Evolutionary conservation across 2,329 filamentous ascomycete genomes (phyloP), one percentile per base, ranked within the genome.

Genomic region (Beauveria scarabaeidicola): DNA sequence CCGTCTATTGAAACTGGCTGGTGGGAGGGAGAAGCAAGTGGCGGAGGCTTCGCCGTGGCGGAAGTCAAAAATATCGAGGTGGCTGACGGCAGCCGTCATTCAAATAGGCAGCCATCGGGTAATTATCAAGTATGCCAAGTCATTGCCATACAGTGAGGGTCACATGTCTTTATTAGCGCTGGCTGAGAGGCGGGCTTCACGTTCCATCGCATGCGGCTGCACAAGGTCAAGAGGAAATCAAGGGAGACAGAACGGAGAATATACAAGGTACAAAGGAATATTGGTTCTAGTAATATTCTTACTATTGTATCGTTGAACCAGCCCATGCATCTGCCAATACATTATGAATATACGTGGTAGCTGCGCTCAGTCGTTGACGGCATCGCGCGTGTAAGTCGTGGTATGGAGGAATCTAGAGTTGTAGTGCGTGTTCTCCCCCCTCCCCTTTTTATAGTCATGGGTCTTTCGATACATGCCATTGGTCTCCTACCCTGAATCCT

Each of bases 401-500:
- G 25, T 32, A 32, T 32, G 10, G 10, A 11, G 29, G 10, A 11
- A 3, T 32, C 29, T 27, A 11, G 29, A 32, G 10, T 32, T 32
- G 10, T 32, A 11, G 10, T 32, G 29, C 29, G 10, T 11, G 29
- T 10, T 9, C 27, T 0, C 27, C 8, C 7, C 27, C 7, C 7
- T 5, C 32, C 32, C 29, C 10, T n/a, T 5, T 10, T 21, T 27
- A 27, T 5, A 25, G 8, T 13, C 27, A 27, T 29, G 53, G 46
- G 4, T 58, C 53, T 25, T 53, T 48, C 3, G 59, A 48, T 29
- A 57, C 21, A 32, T 61, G 59, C 53, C 53, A 61, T 47, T 57
- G 53, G 36, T 61, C 52, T 3, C 52, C 59, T n/a, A 61, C 59
- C 19, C 53, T 44, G 5, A 61, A 61, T 27, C 59, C 59, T 7